phyloP scores from a whole-genome alignment of 2,329 filamentous ascomycete species.

The Fusarium nelsonii region DNA sequence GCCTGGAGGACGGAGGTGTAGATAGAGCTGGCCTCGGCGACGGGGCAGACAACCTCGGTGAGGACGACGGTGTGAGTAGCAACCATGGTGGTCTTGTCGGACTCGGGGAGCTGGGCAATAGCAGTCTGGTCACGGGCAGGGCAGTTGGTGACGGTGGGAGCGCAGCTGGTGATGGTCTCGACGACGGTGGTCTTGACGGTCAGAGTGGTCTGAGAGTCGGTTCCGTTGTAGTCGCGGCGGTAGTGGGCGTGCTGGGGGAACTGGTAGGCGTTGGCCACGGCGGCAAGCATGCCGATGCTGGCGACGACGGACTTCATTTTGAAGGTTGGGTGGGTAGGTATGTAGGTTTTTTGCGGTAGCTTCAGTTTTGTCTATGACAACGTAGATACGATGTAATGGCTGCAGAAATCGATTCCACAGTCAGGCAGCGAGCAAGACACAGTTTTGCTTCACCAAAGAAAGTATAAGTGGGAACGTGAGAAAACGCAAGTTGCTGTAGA shows the following conservation, averaged over 20 bases:
- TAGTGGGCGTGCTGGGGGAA: conserved; percentile 53
- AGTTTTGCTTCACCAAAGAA: conserved; percentile 51
- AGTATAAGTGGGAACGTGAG: conserved; percentile 39
- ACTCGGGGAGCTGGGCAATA: conserved; percentile 53
- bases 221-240: conserved; percentile 48
- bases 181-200: conserved; percentile 67
- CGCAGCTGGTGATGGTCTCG: conserved; percentile 70
- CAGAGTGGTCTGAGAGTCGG: conserved; percentile 54
- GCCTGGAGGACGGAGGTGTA: conserved; percentile 55
- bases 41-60: conserved; percentile 61
- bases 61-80: conserved; percentile 57
- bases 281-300: conserved; percentile 60
- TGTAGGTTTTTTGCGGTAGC: conserved; percentile 27
- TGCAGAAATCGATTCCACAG: conserved; percentile 53
- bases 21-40: conserved; percentile 57
- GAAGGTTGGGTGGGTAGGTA: conserved; percentile 34
- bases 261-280: conserved; percentile 57
- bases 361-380: conserved; percentile 46
- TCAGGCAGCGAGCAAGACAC: conserved; percentile 46
- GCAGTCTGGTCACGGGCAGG: conserved; percentile 52
- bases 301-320: conserved; percentile 64
- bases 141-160: conserved; percentile 69
- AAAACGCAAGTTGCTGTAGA: conserved; percentile 39
- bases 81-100: conserved; percentile 51
- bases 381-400: conserved; percentile 36